A percentile compares a stretch with the other conserved stretches of the same genome.
These are phyloP conservation scores for Lactifluus subvellereus DNA, from an alignment of 768 basidiomycete species.

Conservation along the genomic window DNA sequence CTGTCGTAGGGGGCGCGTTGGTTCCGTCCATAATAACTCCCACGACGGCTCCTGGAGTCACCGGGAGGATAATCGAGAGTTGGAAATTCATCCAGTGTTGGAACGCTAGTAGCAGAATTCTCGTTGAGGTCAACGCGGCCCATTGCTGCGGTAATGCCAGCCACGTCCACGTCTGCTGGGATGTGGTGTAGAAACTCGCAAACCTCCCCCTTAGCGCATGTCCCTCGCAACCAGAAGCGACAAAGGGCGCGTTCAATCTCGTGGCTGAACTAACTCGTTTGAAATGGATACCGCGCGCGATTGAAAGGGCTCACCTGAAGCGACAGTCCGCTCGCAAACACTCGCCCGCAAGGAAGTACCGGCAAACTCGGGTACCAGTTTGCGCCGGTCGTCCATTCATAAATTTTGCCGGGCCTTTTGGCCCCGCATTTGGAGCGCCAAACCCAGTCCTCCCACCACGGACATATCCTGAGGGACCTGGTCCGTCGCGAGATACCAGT, in stretches of 20 bases:
- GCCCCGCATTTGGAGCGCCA: constrained; percentile 21
- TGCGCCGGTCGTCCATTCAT: constrained; percentile 51
- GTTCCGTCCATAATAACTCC: constrained; percentile 35
- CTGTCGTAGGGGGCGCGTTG: constrained; percentile 61
- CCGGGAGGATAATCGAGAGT: constrained; percentile 41
- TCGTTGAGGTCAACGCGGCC: constrained; percentile 55
- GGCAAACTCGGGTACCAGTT: constrained; percentile 78
- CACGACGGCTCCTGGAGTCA: constrained; percentile 38
- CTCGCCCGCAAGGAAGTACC: constrained; percentile 95
- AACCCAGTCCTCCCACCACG: constrained; percentile 42
- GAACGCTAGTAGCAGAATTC: constrained; percentile 32
- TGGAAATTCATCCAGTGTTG: constrained; percentile 67
- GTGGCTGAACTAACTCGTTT: constrained; percentile 49
- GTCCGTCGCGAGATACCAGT: constrained; percentile 53
- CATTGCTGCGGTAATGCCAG: constrained; percentile 61
- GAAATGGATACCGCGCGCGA: neutral
- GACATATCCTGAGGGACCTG: constrained; percentile 26
- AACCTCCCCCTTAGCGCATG: constrained; percentile 91
- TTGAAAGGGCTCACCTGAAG: constrained; percentile 66
- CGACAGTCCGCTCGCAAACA: constrained; percentile 95
- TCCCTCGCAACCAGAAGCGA: constrained; percentile 96
- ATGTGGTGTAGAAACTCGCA: constrained; percentile 96
- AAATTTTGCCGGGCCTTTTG: constrained; percentile 34
- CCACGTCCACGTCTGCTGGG: constrained; percentile 78
- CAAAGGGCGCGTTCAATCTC: constrained; percentile 91